Conservation (phyloP, 768 basidiomycete genomes). For the Lentinula boryana region DNA sequence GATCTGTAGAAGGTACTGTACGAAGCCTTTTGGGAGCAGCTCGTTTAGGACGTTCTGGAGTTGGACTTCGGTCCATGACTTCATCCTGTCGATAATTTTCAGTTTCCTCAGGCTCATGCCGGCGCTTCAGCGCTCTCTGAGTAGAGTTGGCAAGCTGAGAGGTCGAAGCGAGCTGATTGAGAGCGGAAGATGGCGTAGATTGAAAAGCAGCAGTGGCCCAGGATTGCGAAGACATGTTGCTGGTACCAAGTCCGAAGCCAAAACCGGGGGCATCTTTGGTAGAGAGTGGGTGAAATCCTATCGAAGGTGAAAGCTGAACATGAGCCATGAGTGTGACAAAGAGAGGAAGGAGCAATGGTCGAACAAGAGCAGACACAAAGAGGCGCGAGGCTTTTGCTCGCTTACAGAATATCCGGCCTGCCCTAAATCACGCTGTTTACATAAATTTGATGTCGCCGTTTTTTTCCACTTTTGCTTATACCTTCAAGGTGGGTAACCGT, state of each 20-base stretch:
- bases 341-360: not conserved
- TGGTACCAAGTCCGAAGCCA: conserved; percentile 56
- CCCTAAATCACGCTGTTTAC: conserved; percentile 26
- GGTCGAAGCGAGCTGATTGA: conserved; percentile 50
- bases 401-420: conserved; percentile 16
- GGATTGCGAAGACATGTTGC: conserved; percentile 36
- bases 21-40: conserved; percentile 63
- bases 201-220: conserved; percentile 24
- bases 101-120: conserved; percentile 62
- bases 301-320: conserved; percentile 52
- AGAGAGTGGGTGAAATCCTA: conserved; percentile 57
- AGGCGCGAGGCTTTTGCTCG: not conserved
- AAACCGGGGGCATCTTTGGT: conserved; percentile 64
- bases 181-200: conserved; percentile 38
- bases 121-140: conserved; percentile 50
- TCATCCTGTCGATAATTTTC: conserved; percentile 48
- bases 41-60: conserved; percentile 72
- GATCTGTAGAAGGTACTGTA: conserved; percentile 27
- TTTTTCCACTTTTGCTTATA: conserved; percentile 11
- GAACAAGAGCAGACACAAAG: not conserved
- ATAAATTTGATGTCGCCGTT: conserved; percentile 7
- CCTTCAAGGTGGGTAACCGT: not conserved
- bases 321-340: conserved; percentile 51
- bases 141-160: conserved; percentile 27
- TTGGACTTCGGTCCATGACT: conserved; percentile 82